Base-by-base conservation (phyloP, 805 yeast genomes). In the Sugiyamaella chiloensis region DNA sequence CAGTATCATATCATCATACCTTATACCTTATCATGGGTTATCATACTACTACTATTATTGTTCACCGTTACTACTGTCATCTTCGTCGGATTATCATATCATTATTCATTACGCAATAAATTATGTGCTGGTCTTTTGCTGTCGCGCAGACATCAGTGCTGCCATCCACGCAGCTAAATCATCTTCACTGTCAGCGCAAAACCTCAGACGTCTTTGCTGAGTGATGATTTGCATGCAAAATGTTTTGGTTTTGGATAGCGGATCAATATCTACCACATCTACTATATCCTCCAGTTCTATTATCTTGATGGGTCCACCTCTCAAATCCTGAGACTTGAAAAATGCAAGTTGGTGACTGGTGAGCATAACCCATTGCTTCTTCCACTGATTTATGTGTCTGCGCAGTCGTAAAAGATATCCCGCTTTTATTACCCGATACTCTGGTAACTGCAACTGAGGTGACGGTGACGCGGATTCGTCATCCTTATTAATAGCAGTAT, bases 181-280 rank as follows among this genome's bases (percentile, higher is more conserved):
- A 11, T 70, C 74, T 53, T 75, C 81, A 16, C 61, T 57, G 16
- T 60, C 62, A 0, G 74, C 73, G 53, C 79, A 67, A 47, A 78
- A 67, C 24, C 77, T 54, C 12, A 73, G 53, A 42, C 78, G 60
- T 53, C 75, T 76, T 40, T 59, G 56, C 1, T 75, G 72, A 0
- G 80, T 73, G 31, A 78, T 74, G 14, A 78, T 61, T 47, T 74
- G 60, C 56, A 78, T 58, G 53, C 81, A 76, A 66, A 69, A 74
- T 34, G 52, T 52, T 52, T 70, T 74, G 17, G 73, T 58, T 46
- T 64, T 66, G 12, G 76, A 68, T 34, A 73, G 44, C 1, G 78
- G 73, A 47, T 77, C 81, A 24, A 76, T 56, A 53, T 77, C 81
- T 27, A 76, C 73, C 21, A 71, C 77, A 52, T 76, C 81, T 9